Evolutionary conservation across 2,329 filamentous ascomycete genomes (phyloP).

Genomic region (Trichoderma pleuroti): DNA sequence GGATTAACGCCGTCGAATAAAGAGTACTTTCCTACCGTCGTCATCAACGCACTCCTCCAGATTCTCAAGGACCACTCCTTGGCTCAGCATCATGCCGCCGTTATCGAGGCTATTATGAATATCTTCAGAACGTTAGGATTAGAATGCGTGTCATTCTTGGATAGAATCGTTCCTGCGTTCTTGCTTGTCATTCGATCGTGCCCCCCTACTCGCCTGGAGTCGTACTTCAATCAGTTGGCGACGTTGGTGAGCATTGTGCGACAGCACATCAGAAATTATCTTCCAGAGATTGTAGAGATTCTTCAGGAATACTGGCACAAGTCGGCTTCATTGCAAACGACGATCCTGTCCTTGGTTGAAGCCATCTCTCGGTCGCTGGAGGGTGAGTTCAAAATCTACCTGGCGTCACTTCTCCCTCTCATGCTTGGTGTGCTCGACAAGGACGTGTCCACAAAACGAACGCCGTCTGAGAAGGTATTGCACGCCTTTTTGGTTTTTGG

Average conservation of each 20-base stretch:
- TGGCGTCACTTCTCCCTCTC: slow-evolving; percentile 81
- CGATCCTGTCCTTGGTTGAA: slow-evolving; percentile 88
- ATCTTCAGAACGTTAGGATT: slow-evolving; percentile 95
- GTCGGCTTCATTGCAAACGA: slow-evolving; percentile 77
- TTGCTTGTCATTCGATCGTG: slow-evolving; percentile 83
- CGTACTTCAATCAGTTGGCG: slow-evolving; percentile 95
- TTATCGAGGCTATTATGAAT: slow-evolving; percentile 97
- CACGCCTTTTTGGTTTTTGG: slow-evolving; percentile 97
- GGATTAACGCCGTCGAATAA: slow-evolving; percentile 94
- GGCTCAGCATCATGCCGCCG: slow-evolving; percentile 83
- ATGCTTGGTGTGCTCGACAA: slow-evolving; percentile 95
- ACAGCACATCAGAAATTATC: slow-evolving; percentile 89
- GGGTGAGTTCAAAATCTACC: slow-evolving; percentile 95
- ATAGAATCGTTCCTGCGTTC: slow-evolving; percentile 92
- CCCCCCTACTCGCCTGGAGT: slow-evolving; percentile 74
- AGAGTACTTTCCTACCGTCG: slow-evolving; percentile 96
- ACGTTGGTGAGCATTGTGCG: slow-evolving; percentile 91
- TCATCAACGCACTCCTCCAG: slow-evolving; percentile 90
- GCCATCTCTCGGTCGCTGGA: slow-evolving; percentile 91
- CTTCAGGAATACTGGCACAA: slow-evolving; percentile 88
- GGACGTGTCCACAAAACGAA: slow-evolving; percentile 70
- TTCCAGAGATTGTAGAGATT: slow-evolving; percentile 80
- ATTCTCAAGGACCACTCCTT: slow-evolving; percentile 90
- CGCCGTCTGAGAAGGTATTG: slow-evolving; percentile 82
- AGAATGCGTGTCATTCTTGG: slow-evolving; percentile 92